Evolutionary conservation across 129 eudicot genomes (phyloP).

Genomic region (Lactuca saligna): DNA sequence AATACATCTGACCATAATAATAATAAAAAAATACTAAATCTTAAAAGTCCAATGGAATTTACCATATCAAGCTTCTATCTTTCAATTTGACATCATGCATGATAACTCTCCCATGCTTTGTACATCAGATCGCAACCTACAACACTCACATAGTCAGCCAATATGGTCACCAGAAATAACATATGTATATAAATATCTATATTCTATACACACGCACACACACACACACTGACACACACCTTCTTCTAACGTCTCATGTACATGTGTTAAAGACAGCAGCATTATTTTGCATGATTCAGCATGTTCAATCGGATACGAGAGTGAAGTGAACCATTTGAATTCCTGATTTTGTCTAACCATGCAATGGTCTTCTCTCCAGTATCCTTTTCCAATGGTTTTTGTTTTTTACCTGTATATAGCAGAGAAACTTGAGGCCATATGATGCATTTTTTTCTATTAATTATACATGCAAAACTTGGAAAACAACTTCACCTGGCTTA

Average conservation of each 20-base stretch:
- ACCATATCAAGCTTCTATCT: no score
- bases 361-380: conserved; percentile 87
- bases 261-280: conserved; percentile 89
- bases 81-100: no score
- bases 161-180: no score
- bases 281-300: conserved; percentile 95
- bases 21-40: no score
- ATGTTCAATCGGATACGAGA: conserved; percentile 79
- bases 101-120: no score
- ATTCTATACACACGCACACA: no score
- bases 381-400: conserved; percentile 79
- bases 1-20: no score
- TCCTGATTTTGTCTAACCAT: conserved; percentile 87
- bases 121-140: no score
- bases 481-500: conserved; percentile 52
- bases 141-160: neutral
- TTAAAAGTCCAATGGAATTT: no score
- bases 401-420: conserved; percentile 62
- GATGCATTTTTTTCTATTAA: conserved; percentile 6
- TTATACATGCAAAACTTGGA: neutral
- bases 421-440: neutral
- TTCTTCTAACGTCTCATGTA: conserved; percentile 78
- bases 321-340: conserved; percentile 85
- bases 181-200: no score
- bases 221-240: conserved; percentile 28